Percentiles rank a stretch among this genome's conserved stretches.
Evolutionary conservation across 2,329 filamentous ascomycete genomes (phyloP).

Genomic region (Boeremia lycopersici): DNA sequence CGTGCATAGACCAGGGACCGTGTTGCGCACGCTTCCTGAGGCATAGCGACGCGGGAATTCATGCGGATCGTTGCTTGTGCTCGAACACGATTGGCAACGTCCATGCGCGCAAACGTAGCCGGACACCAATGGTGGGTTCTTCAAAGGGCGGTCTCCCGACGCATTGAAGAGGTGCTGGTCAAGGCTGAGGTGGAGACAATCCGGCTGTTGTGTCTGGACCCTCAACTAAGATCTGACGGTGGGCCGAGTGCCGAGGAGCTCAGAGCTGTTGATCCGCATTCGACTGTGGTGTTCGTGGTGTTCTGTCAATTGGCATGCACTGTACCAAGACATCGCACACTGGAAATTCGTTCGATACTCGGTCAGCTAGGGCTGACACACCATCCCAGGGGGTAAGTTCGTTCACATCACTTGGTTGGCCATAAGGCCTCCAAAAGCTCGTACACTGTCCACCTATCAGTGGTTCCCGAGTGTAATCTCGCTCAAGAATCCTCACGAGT

Average conservation of each 20-base stretch:
- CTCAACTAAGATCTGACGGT: constrained; percentile 8
- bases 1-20: background rate
- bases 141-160: constrained; percentile 7
- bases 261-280: background rate
- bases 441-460: background rate
- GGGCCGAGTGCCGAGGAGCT: constrained; percentile 11
- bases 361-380: constrained; percentile 8
- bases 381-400: background rate
- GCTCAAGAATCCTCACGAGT: background rate
- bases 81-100: background rate
- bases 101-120: constrained; percentile 5
- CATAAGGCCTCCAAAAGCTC: background rate
- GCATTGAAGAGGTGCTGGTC: constrained; percentile 12
- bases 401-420: background rate
- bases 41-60: background rate
- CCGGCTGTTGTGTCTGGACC: constrained; percentile 16
- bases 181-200: constrained; percentile 8
- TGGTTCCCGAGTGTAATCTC: constrained; percentile 2
- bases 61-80: background rate
- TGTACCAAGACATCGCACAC: background rate
- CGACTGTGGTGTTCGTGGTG: background rate
- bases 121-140: constrained; percentile 1
- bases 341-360: background rate
- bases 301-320: background rate
- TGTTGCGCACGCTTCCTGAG: background rate